These are phyloP conservation scores for Globisporangium cylindrosporum DNA, from an alignment of 352 stramenopile genomes.

Conservation along the genomic window DNA sequence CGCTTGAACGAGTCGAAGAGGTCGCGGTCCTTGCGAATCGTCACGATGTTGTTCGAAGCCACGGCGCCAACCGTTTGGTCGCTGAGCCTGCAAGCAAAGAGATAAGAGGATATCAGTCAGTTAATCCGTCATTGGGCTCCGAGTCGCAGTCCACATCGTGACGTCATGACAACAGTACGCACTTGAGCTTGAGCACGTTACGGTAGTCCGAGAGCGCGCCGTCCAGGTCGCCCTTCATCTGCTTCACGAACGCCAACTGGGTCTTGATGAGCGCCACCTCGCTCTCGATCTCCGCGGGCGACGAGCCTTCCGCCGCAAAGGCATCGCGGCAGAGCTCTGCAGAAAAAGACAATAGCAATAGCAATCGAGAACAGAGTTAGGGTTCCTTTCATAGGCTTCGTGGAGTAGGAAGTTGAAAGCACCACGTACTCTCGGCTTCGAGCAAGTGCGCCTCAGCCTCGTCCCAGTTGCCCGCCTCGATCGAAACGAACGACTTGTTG, in stretches of 20 bases:
- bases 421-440: constrained; percentile 57
- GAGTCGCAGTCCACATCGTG: not conserved
- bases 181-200: constrained; percentile 82
- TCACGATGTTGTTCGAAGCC: constrained; percentile 80
- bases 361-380: not conserved
- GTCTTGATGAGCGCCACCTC: constrained; percentile 72
- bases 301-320: constrained; percentile 48
- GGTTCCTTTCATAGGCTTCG: not conserved
- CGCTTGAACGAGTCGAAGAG: constrained; percentile 85
- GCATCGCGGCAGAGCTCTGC: constrained; percentile 70
- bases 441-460: constrained; percentile 41
- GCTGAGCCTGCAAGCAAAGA: constrained; percentile 33
- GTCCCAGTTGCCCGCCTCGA: constrained; percentile 58
- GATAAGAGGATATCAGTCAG: not conserved
- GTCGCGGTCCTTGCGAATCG: constrained; percentile 73
- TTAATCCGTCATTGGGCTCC: not conserved
- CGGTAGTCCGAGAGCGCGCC: constrained; percentile 69
- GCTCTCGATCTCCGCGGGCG: constrained; percentile 58
- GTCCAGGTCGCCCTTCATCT: constrained; percentile 70
- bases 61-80: constrained; percentile 65
- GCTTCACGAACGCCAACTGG: constrained; percentile 76
- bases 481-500: constrained; percentile 83
- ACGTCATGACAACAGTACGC: constrained; percentile 13
- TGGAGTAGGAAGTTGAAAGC: not conserved
- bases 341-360: constrained; percentile 1